phyloP scores from a whole-genome alignment of 139 green algal species.

The Asterochloris erici region DNA sequence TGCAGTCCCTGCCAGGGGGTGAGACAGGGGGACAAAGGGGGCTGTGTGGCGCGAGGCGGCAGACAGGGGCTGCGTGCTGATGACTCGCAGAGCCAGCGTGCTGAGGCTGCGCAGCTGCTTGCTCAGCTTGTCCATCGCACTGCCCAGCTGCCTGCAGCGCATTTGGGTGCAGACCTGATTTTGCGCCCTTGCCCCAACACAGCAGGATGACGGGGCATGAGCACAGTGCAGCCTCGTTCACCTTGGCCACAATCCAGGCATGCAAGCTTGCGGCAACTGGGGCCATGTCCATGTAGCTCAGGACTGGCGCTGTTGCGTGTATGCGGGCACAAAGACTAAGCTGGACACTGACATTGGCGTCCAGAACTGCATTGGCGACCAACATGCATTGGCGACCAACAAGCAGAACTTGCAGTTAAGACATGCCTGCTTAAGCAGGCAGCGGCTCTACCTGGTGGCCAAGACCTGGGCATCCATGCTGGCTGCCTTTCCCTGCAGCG shows the following conservation, averaged over 20 bases:
- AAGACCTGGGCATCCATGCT: slow-evolving; percentile 26
- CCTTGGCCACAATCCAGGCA: too few relatives aligned
- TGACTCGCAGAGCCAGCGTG: slow-evolving; percentile 44
- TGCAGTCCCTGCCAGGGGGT: slow-evolving; percentile 52
- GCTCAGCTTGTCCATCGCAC: slow-evolving; percentile 53
- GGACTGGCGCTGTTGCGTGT: too few relatives aligned
- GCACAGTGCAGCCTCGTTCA: background rate
- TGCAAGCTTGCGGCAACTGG: too few relatives aligned
- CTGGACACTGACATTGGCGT: too few relatives aligned
- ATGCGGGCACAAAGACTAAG: too few relatives aligned
- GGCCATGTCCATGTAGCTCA: too few relatives aligned
- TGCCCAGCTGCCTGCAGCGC: slow-evolving; percentile 33
- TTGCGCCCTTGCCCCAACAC: background rate
- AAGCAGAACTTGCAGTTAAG: background rate
- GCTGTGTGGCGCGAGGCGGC: slow-evolving; percentile 47
- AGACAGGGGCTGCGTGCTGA: slow-evolving; percentile 61
- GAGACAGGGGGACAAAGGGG: slow-evolving; percentile 59
- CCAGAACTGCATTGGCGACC: too few relatives aligned
- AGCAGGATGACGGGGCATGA: background rate
- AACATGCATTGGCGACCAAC: too few relatives aligned
- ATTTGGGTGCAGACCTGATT: too few relatives aligned
- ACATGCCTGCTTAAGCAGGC: background rate
- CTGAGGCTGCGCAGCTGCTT: slow-evolving; percentile 68
- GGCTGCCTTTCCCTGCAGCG: slow-evolving; percentile 25
- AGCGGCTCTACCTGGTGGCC: slow-evolving; percentile 2